Percentiles rank a stretch among this genome's conserved stretches.
phyloP scores from a whole-genome alignment of 345 rosid species.

The Limnanthes douglasii region DNA sequence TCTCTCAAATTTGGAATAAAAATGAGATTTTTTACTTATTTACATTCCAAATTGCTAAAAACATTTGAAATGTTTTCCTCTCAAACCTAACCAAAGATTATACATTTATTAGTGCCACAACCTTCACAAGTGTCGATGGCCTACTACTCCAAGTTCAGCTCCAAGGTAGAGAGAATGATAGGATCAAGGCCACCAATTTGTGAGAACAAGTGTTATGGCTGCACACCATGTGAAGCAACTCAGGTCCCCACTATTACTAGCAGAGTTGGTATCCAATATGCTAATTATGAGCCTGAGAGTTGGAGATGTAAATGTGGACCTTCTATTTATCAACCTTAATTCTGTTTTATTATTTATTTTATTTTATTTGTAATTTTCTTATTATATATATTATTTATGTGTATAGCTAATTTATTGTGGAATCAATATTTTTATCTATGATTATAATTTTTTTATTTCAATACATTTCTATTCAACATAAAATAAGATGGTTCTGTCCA shows the following conservation, averaged over 20 bases:
- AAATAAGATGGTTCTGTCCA: no score
- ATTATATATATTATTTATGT: neutral
- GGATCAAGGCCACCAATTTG: constrained; percentile 85
- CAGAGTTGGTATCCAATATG: constrained; percentile 27
- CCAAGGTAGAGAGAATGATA: constrained; percentile 10
- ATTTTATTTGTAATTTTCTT: neutral
- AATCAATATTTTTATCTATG: no score
- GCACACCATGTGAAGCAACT: constrained; percentile 64
- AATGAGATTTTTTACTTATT: constrained; percentile 1
- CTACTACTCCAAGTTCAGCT: neutral
- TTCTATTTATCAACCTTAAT: constrained; percentile 36
- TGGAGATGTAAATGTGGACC: constrained; percentile 89
- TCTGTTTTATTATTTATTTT: neutral
- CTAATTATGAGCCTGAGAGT: constrained; percentile 74
- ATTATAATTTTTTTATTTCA: no score
- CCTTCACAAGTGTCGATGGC: neutral
- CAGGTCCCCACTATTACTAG: constrained; percentile 44
- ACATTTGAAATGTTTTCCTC: neutral
- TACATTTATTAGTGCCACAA: constrained; percentile 3
- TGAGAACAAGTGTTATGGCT: constrained; percentile 55
- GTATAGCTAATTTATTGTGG: no score
- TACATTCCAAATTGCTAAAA: constrained; percentile 1
- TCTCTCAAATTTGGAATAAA: constrained; percentile 7
- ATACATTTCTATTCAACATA: no score
- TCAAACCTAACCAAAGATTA: neutral